Evolutionary conservation across 2,329 filamentous ascomycete genomes (phyloP), one percentile per base, ranked within the genome.

Genomic region (Colletotrichum musicola): DNA sequence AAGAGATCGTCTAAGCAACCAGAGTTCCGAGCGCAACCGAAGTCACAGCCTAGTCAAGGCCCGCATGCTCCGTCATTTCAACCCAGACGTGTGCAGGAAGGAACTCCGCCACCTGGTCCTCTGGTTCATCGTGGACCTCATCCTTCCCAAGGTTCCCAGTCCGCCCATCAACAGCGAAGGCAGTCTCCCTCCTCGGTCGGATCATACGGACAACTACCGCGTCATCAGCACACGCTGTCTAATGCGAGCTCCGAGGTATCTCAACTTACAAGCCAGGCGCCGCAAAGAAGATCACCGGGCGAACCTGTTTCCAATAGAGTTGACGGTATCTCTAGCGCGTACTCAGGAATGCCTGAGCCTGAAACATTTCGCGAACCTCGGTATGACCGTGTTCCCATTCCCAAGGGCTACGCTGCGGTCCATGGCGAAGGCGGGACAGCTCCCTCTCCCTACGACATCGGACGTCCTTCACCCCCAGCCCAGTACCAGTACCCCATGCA

Each of bases 301-400:
- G 60, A 54, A 35, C n/a, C 51, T 18, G 53, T 44, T 13, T 46
- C 35, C 35, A 66, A 42, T 40, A 42, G 44, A 50, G 16, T 61
- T 16, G 35, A 50, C 10, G n/a, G 27, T n/a, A 18, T 22, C 4
- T 35, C 40, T 35, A 44, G 40, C 22, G 51, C 47, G 14, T 40
- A 35, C 25, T 20, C 46, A 42, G 14, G n/a, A 38, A 38, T 25
- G 42, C 46, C 57, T 38, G 42, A 47, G 16, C 14, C 9, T 42
- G 62, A 56, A 51, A 59, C 18, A 42, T 67, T 57, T 35, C 56
- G 30, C 27, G 80, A 81, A 53, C 80, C 76, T 13, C 75, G 75
- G 30, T 83, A 83, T 44, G 79, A 73, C 3, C 72, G 73, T 13
- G 78, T 83, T 1, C 79, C 81, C 1, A 81, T 82, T 42, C 81